Conservation (phyloP, 257 asterid species). For the Plantago elongata region DNA sequence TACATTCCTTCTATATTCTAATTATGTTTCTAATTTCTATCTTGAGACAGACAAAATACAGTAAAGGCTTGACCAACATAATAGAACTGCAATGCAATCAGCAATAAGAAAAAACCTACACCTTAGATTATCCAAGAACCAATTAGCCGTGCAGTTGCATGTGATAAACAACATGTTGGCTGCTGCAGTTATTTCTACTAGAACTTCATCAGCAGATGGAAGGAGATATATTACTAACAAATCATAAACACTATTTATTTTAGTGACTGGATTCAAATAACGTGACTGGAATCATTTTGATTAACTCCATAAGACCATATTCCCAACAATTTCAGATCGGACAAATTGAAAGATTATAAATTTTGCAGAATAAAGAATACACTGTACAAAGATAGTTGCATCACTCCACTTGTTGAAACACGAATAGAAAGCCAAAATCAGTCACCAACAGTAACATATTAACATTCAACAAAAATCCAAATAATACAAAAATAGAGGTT, state of each 20-base stretch:
- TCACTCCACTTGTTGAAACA: not conserved
- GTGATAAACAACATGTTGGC: not conserved
- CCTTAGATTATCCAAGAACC: slow-evolving; percentile 12
- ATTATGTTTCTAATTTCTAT: slow-evolving; percentile 1
- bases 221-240: not conserved
- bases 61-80: slow-evolving; percentile 12
- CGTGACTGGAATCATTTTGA: too few species aligned
- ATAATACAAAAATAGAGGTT: not conserved
- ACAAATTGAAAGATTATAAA: too few species aligned
- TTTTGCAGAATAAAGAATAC: too few species aligned
- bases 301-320: too few species aligned
- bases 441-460: not conserved
- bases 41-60: slow-evolving; percentile 7
- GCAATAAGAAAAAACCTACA: not conserved
- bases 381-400: too few species aligned
- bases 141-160: slow-evolving; percentile 3
- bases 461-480: not conserved
- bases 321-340: too few species aligned
- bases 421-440: not conserved
- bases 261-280: too few species aligned
- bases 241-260: slow-evolving; percentile 1
- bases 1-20: slow-evolving; percentile 7
- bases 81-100: slow-evolving; percentile 3
- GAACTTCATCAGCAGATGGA: slow-evolving; percentile 9
- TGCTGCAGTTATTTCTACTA: not conserved